Conservation (phyloP, 805 yeast genomes). For the Candida pseudofarinosa region DNA sequence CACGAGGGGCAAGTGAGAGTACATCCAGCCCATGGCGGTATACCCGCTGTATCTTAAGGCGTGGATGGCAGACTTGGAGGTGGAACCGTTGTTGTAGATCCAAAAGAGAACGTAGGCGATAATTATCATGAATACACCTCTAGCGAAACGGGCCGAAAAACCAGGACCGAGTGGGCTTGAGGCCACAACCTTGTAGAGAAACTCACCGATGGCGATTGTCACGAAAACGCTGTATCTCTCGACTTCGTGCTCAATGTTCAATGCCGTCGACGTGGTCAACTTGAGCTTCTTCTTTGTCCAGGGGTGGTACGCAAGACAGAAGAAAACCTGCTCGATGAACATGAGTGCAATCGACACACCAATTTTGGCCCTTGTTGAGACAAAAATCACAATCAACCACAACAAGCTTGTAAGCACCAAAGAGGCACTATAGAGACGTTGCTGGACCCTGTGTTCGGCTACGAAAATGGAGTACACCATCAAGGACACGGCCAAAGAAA, state of each 20-base stretch:
- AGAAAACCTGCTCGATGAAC: conserved; percentile 38
- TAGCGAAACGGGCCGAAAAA: conserved; percentile 37
- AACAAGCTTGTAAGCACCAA: conserved; percentile 32
- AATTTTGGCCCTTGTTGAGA: conserved; percentile 42
- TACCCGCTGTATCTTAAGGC: conserved; percentile 46
- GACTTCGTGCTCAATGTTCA: conserved; percentile 64
- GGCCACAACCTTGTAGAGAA: conserved; percentile 50
- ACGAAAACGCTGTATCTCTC: conserved; percentile 57
- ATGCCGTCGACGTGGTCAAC: conserved; percentile 50
- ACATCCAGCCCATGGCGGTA: conserved; percentile 45
- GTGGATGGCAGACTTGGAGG: conserved; percentile 46
- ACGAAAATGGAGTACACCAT: conserved; percentile 42
- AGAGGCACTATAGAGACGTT: conserved; percentile 33
- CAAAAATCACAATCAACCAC: conserved; percentile 53
- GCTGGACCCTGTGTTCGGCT: conserved; percentile 49
- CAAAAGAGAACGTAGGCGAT: conserved; percentile 48
- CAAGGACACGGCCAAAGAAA: conserved; percentile 31
- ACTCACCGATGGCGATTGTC: conserved; percentile 65
- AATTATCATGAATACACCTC: conserved; percentile 46
- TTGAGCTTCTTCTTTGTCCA: conserved; percentile 38
- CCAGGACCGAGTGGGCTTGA: conserved; percentile 46
- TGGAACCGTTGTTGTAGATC: conserved; percentile 54
- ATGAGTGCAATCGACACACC: conserved; percentile 41
- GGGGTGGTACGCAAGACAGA: conserved; percentile 44
- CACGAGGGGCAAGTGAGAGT: conserved; percentile 48